Conservation (phyloP, 257 asterid genomes). For the Solanum etuberosum region DNA sequence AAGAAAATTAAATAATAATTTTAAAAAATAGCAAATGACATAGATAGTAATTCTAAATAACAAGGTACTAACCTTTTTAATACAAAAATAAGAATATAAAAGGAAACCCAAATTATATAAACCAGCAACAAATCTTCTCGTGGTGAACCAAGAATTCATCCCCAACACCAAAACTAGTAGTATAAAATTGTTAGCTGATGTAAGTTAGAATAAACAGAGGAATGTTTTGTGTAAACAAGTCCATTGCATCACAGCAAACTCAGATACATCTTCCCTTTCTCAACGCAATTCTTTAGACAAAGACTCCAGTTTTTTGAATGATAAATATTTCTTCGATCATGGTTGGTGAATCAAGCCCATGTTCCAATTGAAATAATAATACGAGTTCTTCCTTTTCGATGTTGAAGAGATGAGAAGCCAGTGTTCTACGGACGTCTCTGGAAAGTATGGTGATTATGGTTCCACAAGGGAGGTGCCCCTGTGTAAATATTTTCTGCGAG, state of each 20-base stretch:
- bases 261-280: not conserved
- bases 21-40: too few species aligned
- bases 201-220: not conserved
- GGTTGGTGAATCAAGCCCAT: not conserved
- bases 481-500: constrained; percentile 55
- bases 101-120: not conserved
- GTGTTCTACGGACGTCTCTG: constrained; percentile 29
- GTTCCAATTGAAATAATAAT: not conserved
- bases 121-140: not conserved
- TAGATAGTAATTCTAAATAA: too few species aligned
- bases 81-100: not conserved
- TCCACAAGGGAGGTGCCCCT: constrained; percentile 27
- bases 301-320: not conserved
- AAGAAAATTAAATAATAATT: too few species aligned
- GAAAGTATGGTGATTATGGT: constrained; percentile 15
- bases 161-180: not conserved
- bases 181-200: not conserved
- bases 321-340: not conserved
- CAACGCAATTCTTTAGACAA: not conserved
- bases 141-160: not conserved
- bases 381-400: not conserved
- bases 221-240: not conserved
- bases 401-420: constrained; percentile 48
- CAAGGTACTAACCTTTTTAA: too few species aligned
- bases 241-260: not conserved